Conservation (phyloP, 208 protist species). For the Leishmania major region DNA sequence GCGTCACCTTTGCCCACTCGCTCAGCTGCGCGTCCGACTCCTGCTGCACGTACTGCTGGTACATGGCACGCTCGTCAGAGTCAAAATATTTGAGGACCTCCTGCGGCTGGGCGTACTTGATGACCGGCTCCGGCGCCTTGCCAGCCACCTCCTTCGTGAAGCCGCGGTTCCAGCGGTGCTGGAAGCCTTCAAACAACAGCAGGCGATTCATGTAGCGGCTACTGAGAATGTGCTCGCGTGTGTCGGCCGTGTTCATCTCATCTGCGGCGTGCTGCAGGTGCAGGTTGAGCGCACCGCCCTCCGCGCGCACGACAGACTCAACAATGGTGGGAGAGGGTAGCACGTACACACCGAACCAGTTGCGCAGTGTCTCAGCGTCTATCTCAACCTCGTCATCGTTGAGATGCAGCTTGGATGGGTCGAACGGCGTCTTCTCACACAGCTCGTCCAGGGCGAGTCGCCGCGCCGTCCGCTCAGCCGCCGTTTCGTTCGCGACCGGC, state of each 20-base stretch:
- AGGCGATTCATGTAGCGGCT: constrained; percentile 81
- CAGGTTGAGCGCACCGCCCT: constrained; percentile 41
- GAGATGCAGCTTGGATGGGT: constrained; percentile 33
- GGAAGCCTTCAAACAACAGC: constrained; percentile 68
- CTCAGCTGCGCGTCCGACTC: constrained; percentile 64
- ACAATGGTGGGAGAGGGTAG: constrained; percentile 85
- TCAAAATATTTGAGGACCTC: constrained; percentile 76
- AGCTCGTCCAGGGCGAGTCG: constrained; percentile 68
- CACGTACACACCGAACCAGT: constrained; percentile 89
- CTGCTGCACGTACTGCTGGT: constrained; percentile 74
- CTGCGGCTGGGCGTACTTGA: constrained; percentile 67
- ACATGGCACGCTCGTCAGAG: constrained; percentile 79
- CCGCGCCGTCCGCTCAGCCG: constrained; percentile 72
- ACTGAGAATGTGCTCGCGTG: constrained; percentile 85
- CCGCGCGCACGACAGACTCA: constrained; percentile 48
- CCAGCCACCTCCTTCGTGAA: constrained; percentile 56
- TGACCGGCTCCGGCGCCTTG: constrained; percentile 72
- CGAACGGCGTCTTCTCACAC: constrained; percentile 89
- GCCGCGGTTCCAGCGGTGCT: constrained; percentile 65
- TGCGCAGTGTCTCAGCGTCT: constrained; percentile 70
- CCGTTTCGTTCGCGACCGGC: constrained; percentile 86
- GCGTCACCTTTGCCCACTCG: constrained; percentile 52
- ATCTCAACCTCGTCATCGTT: constrained; percentile 77
- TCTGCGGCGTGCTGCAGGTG: constrained; percentile 66
- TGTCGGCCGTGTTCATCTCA: constrained; percentile 64